These are phyloP conservation scores for Juglanconis sp. DNA, from an alignment of 2,329 filamentous ascomycete genomes.

Conservation along the genomic window DNA sequence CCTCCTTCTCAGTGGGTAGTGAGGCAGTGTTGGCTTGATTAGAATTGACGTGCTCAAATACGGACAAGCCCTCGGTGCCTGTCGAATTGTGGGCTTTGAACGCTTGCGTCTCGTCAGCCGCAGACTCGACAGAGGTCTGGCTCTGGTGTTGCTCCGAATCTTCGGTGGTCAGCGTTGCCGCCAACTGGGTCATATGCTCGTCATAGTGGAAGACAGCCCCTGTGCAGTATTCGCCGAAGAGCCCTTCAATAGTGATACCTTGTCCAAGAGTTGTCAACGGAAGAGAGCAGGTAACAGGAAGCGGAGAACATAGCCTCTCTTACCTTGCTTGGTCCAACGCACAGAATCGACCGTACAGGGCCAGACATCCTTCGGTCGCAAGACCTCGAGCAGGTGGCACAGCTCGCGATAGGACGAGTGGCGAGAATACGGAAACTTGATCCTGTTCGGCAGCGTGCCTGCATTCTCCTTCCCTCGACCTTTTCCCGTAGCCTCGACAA, in stretches of 20 bases:
- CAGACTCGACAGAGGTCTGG: constrained; percentile 9
- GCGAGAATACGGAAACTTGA: constrained; percentile 78
- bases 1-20: not conserved
- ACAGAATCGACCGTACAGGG: constrained; percentile 71
- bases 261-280: not conserved
- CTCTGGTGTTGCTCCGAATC: not conserved
- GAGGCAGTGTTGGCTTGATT: not conserved
- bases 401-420: constrained; percentile 86
- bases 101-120: not conserved
- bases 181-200: constrained; percentile 46
- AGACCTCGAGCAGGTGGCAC: constrained; percentile 63
- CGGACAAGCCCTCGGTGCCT: not conserved
- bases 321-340: constrained; percentile 57
- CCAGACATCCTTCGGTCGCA: constrained; percentile 73
- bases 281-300: not conserved
- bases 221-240: constrained; percentile 72
- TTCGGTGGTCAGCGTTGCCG: not conserved
- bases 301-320: not conserved
- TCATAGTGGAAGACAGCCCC: constrained; percentile 64
- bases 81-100: not conserved
- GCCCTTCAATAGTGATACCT: constrained; percentile 58
- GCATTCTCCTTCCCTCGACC: constrained; percentile 14
- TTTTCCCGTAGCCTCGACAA: not conserved
- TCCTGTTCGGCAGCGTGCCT: constrained; percentile 35
- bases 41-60: not conserved